Base-by-base conservation (phyloP, 768 basidiomycete species). In the Collybia mongolica region DNA sequence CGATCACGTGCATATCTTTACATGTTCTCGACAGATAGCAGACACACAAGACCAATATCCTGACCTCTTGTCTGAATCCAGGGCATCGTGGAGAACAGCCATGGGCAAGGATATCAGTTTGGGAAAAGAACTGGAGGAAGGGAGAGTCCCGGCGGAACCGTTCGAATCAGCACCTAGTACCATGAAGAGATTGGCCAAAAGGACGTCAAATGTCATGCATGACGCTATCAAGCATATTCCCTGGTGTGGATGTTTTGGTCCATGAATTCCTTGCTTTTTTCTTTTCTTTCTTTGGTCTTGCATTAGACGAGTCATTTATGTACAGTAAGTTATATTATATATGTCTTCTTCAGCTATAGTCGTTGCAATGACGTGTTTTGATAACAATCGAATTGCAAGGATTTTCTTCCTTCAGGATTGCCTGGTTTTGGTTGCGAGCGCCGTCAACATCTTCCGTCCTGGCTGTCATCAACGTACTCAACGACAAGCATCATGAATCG, bases 211-310 rank as follows among this genome's bases (percentile, higher is more conserved):
- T 40, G 9, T 56, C 11, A 41, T 56, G 7, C 55, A 51, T 22
- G 55, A 54, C 22, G 51, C 45, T 18, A 45, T 54, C 17, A 20
- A 46, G 17, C 51, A 56, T 38, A 50, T 59, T 7, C 48, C 53
- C 36, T 54, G 45, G 22, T 53, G 56, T 53, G 44, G 32, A 42
- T 47, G 44, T 37, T 26, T 44, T 38, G 22, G 35, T 3, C 17
- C 24, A 8, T 46, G 20, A 46, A 4, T n/a, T n/a, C n/a, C n/a
- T n/a, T n/a, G n/a, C n/a, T n/a, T n/a, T n/a, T n/a, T n/a, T 12
- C 6, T 6, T 12, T 32, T 32, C 11, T 9, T 32, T 32, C 32
- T 32, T 32, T 9, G 7, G 24, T 26, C 24, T 26, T 4, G 24
- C 24, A 26, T 7, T 3, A 7, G n/a, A n/a, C n/a, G 24, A 26